Evolutionary conservation across 306 rosid species (phyloP), one percentile per base, ranked within the genome.

Genomic region (Fagus crenata): DNA sequence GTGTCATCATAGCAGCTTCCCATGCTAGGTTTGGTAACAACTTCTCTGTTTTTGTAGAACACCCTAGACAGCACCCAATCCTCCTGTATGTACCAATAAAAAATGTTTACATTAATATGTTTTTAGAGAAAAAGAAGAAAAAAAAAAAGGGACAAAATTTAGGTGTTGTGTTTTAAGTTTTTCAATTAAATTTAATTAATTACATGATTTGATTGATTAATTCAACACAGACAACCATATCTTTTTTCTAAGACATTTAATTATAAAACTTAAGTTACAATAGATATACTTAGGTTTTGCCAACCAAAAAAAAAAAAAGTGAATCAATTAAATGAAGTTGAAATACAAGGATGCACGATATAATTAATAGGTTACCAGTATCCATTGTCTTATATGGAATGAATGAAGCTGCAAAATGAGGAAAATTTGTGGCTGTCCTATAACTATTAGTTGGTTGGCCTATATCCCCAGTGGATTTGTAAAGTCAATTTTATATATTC

Each of bases 11-110:
- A 93, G 86, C 83, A 82, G 77, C 87, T 76, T 82, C 87, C 93
- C 63, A 85, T 73, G 82, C 87, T 87, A n/a, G 77, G 85, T 72
- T 76, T 83, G 32, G 79, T 51, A 31, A 42, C 76, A 41, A 77
- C 74, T 69, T 89, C 96, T 83, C 89, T 89, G 77, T 71, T 90
- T 69, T 93, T 93, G 71, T 85, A 85, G 81, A 91, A 90, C 68
- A 90, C 89, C 80, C 93, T 93, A 72, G 96, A 90, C 75, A 91
- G 79, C 67, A 90, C 97, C 98, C 98, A 93, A 22, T 91, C 98
- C 79, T 91, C 96, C 98, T 93, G 90, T 40, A 64, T 3, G n/a
- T 13, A 73, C 17, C 13, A 63, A 36, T 36, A 56, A 56, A 84
- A 1, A 56, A n/a, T 35, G 51, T 9, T 3, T 71, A 46, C 51